Base-by-base conservation (phyloP, 352 stramenopile genomes). In the Blastocystis sp. region DNA sequence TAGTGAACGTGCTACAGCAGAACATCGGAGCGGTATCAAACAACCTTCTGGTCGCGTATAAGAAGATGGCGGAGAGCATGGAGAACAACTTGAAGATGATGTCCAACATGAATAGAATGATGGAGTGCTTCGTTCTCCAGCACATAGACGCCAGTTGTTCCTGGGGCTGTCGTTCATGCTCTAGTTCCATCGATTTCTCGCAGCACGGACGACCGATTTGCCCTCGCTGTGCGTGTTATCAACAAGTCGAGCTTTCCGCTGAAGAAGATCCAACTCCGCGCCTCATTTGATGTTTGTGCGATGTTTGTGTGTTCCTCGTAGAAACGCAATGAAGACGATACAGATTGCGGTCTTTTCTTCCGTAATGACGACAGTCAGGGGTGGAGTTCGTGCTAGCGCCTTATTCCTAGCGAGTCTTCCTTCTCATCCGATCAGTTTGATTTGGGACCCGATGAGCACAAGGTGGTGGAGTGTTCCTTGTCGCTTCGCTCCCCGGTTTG, bases 81-180 rank as follows among this genome's bases (percentile, higher is more conserved):
- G 21, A 85, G 41, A 55, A 3, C n/a, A 66, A 6, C 24, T 9
- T 85, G n/a, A 29, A n/a, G 26, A 67, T 67, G n/a, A 67, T 85
- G 33, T 61, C 74, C 4, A 85, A 67, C 41, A 85, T 85, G 74
- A 85, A 67, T 51, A 67, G 3, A 26, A 67, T 85, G 74, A 85
- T 85, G 74, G 74, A 85, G 0, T 85, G 50, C 6, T 85, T 59
- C 26, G 10, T 85, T 67, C 55, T 85, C 24, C 37, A 59, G 2
- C 50, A 69, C n/a, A 29, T 85, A 24, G 50, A 85, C 35, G 74
- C 41, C n/a, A 51, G 74, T 85, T 70, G 21, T 19, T 19, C 13
- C 33, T 39, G 1, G 9, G 41, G 16, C 69, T 33, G 1, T 29
- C 37, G 12, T 50, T 55, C 26, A 67, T 9, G 4, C 10, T 3